A percentile compares a stretch with the other conserved stretches of the same genome.
Evolutionary conservation across 2,329 filamentous ascomycete genomes (phyloP).

Genomic region (Trichoderma sp.): DNA sequence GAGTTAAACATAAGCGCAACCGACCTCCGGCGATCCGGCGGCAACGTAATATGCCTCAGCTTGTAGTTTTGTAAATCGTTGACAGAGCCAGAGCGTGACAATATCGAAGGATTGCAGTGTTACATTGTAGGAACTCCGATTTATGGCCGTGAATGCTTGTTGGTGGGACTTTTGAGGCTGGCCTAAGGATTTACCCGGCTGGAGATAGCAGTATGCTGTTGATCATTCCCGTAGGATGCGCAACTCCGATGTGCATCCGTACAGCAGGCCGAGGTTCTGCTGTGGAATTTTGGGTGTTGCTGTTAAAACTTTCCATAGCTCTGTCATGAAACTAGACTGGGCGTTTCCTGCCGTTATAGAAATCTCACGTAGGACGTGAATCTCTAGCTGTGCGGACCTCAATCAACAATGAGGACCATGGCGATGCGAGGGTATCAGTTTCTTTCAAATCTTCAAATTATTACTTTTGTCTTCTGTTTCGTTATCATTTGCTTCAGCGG

Average conservation of each 20-base stretch:
- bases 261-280: fast-evolving
- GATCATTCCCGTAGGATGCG: background rate
- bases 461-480: background rate
- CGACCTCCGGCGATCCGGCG: background rate
- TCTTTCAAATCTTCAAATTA: background rate
- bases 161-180: background rate
- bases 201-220: background rate
- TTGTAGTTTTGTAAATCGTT: background rate
- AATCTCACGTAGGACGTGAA: background rate
- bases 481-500: background rate
- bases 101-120: background rate
- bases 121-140: background rate
- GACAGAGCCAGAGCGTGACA: background rate
- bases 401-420: background rate
- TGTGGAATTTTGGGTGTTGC: background rate
- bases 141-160: background rate
- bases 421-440: background rate
- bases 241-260: background rate
- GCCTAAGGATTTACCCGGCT: background rate
- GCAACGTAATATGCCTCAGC: background rate
- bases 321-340: background rate
- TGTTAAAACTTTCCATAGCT: background rate
- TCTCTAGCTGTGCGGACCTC: background rate
- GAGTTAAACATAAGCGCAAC: background rate
- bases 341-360: background rate